phyloP scores from a whole-genome alignment of 345 rosid genomes.

The Angophora floribunda region DNA sequence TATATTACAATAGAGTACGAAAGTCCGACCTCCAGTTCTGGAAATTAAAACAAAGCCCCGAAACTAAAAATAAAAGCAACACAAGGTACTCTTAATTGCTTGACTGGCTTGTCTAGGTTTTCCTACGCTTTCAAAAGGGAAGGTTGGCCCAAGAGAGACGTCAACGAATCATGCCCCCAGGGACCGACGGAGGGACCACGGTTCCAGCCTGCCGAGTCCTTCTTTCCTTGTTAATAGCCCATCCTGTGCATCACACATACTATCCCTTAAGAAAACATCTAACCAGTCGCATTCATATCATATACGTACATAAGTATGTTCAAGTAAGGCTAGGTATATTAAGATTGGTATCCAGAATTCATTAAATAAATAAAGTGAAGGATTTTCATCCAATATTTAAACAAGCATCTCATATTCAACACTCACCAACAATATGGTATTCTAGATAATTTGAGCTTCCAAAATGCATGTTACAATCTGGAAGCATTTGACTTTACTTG shows the following conservation, averaged over 20 bases:
- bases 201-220: not conserved
- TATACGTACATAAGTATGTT: not conserved
- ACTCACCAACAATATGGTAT: not conserved
- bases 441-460: not conserved
- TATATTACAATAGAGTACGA: not conserved
- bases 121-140: not conserved
- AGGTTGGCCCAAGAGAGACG: not conserved
- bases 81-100: not conserved
- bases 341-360: not conserved
- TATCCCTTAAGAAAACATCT: not conserved
- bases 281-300: not conserved
- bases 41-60: not conserved
- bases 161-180: not conserved
- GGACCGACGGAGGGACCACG: not conserved
- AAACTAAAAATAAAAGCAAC: not conserved
- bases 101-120: not conserved
- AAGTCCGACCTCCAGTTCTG: not conserved
- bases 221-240: not conserved
- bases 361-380: not conserved
- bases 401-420: not conserved
- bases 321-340: not conserved
- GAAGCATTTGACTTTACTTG: not conserved
- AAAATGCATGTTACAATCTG: not conserved
- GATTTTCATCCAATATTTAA: too few relatives aligned
- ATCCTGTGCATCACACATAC: not conserved